Conservation (phyloP, 805 yeast genomes). For the Isabelozyma gotoi region DNA sequence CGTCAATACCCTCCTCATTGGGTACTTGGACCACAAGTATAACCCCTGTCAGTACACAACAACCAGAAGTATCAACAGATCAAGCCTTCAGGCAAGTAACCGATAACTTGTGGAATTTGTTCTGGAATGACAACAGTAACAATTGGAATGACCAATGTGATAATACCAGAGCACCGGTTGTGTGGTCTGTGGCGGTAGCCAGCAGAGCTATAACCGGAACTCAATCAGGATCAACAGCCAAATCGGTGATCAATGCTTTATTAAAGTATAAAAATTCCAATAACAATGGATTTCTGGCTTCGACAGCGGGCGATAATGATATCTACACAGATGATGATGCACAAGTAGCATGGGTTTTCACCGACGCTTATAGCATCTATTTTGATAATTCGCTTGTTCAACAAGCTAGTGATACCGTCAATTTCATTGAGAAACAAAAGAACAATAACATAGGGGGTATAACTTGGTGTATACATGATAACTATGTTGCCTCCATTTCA, state of each 20-base stretch:
- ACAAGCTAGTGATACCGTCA: slow-evolving; percentile 49
- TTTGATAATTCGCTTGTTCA: background rate
- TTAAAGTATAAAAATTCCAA: slow-evolving; percentile 8
- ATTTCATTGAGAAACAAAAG: slow-evolving; percentile 70
- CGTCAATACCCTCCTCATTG: background rate
- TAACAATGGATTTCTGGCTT: slow-evolving; percentile 18
- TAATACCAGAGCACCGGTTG: slow-evolving; percentile 11
- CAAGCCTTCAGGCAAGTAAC: slow-evolving; percentile 9
- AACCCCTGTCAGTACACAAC: slow-evolving; percentile 10
- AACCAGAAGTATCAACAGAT: slow-evolving; percentile 11
- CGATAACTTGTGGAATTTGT: slow-evolving; percentile 9
- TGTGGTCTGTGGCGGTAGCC: slow-evolving; percentile 26
- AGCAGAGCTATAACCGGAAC: slow-evolving; percentile 15
- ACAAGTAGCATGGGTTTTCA: slow-evolving; percentile 22
- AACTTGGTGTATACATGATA: slow-evolving; percentile 13
- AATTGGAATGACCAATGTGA: slow-evolving; percentile 15
- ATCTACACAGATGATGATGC: slow-evolving; percentile 27
- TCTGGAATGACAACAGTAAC: slow-evolving; percentile 9
- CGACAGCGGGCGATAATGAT: slow-evolving; percentile 16
- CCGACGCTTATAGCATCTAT: slow-evolving; percentile 8
- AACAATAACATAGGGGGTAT: slow-evolving; percentile 53
- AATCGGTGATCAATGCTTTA: slow-evolving; percentile 10
- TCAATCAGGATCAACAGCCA: slow-evolving; percentile 3
- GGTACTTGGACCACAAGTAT: slow-evolving; percentile 7
- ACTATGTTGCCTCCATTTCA: slow-evolving; percentile 24